Evolutionary conservation across 768 basidiomycete species (phyloP), one percentile per base, ranked within the genome.

Genomic region (Paxillus rubicundulus): DNA sequence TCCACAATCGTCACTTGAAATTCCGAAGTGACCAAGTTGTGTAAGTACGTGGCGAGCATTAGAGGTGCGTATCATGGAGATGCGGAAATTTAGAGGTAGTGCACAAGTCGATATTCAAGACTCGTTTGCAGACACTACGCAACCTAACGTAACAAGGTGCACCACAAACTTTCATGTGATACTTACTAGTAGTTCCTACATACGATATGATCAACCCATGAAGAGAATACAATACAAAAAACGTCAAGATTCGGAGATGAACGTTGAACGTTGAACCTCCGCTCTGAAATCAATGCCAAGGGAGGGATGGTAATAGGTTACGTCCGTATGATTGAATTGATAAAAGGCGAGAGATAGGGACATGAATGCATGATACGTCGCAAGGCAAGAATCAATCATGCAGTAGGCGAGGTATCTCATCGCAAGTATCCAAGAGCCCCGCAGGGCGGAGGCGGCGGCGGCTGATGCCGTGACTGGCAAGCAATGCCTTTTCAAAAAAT

Each of bases 361-460:
- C 34, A 49, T n/a, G n/a, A n/a, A n/a, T n/a, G n/a, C n/a, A n/a
- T 4, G 30, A 20, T 45, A 40, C 49, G 39, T 2, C 12, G 38
- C 39, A 43, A 12, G n/a, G 4, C 21, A 45, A 45, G 27, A 42
- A 30, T 41, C 13, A 17, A 38, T 55, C 28, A 52, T 8, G 45
- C 48, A 53, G 43, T 46, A 49, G 6, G 43, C 30, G 54, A 13
- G 62, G 60, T 65, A 60, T 65, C 43, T 49, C 17, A 45, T 54
- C 40, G 45, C 12, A 38, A 49, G 52, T 28, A 30, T 14, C 16
- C 42, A 30, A 44, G 28, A 30, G 24, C 9, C 18, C 37, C 37
- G 37, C 9, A 8, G 24, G 14, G 30, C 27, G 24, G 42, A 28
- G 24, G n/a, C 14, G 20, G 38, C 21, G 17, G 42, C 13, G 32